Conservation (phyloP, 306 rosid genomes). For the Dalbergia cultrata region DNA sequence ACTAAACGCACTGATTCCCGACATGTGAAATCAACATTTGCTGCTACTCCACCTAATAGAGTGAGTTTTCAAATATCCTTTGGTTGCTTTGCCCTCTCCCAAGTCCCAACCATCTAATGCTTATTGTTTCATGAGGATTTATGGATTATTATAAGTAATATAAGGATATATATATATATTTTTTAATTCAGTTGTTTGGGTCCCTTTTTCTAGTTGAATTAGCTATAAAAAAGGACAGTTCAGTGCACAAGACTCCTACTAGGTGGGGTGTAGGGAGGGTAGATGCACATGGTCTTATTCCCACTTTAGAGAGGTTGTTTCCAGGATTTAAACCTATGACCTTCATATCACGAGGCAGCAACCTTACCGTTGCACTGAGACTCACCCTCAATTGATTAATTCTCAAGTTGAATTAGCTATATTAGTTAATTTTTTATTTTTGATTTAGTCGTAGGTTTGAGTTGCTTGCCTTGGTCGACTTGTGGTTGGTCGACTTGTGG, state of each 20-base stretch:
- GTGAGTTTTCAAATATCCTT: conserved; percentile 61
- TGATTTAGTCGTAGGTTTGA: not conserved
- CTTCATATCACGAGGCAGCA: too few species aligned
- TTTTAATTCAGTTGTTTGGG: not conserved
- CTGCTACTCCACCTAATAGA: conserved; percentile 77
- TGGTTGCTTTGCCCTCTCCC: conserved; percentile 11
- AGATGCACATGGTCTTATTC: too few species aligned
- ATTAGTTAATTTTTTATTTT: not conserved
- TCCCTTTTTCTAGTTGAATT: not conserved
- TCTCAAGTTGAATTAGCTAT: conserved; percentile 1
- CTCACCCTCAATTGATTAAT: too few species aligned
- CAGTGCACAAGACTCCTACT: too few species aligned
- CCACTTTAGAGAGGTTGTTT: too few species aligned
- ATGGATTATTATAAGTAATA: not conserved
- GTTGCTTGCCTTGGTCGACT: not conserved
- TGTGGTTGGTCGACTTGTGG: not conserved
- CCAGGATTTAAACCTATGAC: too few species aligned
- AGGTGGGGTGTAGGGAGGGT: too few species aligned
- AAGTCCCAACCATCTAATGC: conserved; percentile 27
- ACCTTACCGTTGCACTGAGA: too few species aligned
- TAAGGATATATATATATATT: not conserved
- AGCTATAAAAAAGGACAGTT: not conserved
- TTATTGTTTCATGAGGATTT: conserved; percentile 26
- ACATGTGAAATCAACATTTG: conserved; percentile 87
- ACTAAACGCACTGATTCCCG: conserved; percentile 90